Percentiles rank a stretch among this genome's conserved stretches.
phyloP scores from a whole-genome alignment of 2,329 filamentous ascomycete species.

The Juglanconis juglandina region DNA sequence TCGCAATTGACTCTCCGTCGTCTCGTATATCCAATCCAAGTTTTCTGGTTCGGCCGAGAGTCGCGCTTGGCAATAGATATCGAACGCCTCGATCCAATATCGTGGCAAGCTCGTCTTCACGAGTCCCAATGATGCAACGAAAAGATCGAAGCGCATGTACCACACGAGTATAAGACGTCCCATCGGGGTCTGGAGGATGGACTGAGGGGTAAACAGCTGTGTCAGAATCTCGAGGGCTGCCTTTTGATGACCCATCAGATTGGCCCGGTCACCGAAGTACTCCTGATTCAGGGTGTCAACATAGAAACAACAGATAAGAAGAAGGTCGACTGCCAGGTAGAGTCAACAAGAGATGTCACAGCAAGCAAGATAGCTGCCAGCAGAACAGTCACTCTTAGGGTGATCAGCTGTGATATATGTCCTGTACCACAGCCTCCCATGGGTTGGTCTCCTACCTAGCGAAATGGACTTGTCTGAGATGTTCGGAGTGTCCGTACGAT shows the following conservation, averaged over 20 bases:
- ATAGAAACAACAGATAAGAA: slow-evolving; percentile 24
- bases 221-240: slow-evolving; percentile 80
- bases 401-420: too few species aligned
- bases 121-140: slow-evolving; percentile 77
- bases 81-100: slow-evolving; percentile 71
- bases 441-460: too few species aligned
- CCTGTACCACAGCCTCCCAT: too few species aligned
- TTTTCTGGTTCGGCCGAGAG: slow-evolving; percentile 57
- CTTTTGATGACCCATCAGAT: slow-evolving; percentile 86
- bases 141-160: slow-evolving; percentile 87
- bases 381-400: too few species aligned
- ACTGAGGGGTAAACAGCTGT: slow-evolving; percentile 73
- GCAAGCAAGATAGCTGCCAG: too few species aligned
- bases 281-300: slow-evolving; percentile 54
- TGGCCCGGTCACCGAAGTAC: slow-evolving; percentile 93
- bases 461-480: too few species aligned
- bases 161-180: slow-evolving; percentile 76
- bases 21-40: slow-evolving; percentile 64
- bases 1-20: slow-evolving; percentile 62
- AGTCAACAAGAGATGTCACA: neutral
- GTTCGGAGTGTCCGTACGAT: too few species aligned
- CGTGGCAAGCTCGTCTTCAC: slow-evolving; percentile 69
- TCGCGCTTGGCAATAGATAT: slow-evolving; percentile 61
- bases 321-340: neutral
- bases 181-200: slow-evolving; percentile 66